Evolutionary conservation across 495 filamentous ascomycete genomes (phyloP).

Genomic region (Peziza echinospora): DNA sequence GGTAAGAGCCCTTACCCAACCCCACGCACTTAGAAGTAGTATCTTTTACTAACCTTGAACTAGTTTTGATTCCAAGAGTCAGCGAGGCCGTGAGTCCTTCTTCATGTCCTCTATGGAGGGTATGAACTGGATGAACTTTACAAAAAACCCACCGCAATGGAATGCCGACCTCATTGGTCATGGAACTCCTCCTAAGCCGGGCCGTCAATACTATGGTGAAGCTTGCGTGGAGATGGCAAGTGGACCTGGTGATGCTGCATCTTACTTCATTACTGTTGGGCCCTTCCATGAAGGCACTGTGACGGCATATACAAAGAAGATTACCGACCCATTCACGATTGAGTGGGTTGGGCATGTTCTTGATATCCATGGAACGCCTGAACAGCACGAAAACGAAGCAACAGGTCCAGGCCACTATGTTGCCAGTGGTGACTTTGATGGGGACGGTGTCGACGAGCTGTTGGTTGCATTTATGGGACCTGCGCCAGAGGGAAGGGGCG

Average conservation of each 20-base stretch:
- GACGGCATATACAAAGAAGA: neutral
- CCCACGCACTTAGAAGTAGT: neutral
- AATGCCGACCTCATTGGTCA: neutral
- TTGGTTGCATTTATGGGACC: conserved; percentile 13
- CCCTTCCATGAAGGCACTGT: conserved; percentile 7
- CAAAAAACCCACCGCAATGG: neutral
- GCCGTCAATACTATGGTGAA: neutral
- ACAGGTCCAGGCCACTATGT: conserved; percentile 10
- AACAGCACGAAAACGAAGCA: conserved; percentile 4
- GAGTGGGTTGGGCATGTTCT: conserved; percentile 8
- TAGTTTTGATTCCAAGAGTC: conserved; percentile 7
- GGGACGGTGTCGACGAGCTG: conserved; percentile 15
- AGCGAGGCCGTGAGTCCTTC: conserved; percentile 10
- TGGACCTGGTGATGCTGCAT: conserved; percentile 9
- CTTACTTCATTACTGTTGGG: conserved; percentile 9
- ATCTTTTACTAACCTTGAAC: neutral
- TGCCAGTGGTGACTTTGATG: conserved; percentile 10
- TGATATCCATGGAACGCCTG: conserved; percentile 10
- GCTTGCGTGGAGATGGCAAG: conserved; percentile 1
- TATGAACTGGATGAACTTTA: conserved; percentile 10
- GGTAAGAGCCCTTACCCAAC: conserved; percentile 3
- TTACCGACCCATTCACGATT: neutral
- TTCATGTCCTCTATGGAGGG: conserved; percentile 13
- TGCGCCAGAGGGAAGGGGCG: conserved; percentile 1
- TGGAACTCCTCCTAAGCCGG: neutral